These are phyloP conservation scores for Lotus japonicus DNA, from an alignment of 306 rosid species.

Conservation along the genomic window DNA sequence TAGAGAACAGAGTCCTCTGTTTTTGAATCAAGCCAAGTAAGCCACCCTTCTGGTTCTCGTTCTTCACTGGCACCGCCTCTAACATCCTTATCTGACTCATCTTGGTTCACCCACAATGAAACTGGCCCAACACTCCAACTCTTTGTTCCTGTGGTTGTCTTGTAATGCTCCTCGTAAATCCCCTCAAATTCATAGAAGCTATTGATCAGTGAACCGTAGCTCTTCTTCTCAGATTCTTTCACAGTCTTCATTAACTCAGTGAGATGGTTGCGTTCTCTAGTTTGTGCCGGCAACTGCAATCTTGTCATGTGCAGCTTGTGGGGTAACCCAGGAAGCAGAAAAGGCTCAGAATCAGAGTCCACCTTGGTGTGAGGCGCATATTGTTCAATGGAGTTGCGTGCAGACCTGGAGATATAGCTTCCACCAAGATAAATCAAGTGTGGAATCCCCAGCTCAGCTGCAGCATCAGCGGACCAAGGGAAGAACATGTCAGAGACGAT, in stretches of 20 bases:
- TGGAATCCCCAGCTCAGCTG: conserved; percentile 5
- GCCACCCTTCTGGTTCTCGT: not conserved
- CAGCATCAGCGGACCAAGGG: not conserved
- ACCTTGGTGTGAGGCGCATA: not conserved
- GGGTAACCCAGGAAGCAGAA: conserved; percentile 22
- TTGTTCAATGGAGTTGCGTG: not conserved
- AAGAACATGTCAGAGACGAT: conserved; percentile 17
- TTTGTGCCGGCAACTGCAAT: conserved; percentile 9
- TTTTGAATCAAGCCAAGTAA: conserved; percentile 10
- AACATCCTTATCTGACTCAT: conserved; percentile 6
- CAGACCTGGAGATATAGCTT: not conserved
- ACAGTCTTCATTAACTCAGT: not conserved
- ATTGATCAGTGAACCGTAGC: conserved; percentile 13
- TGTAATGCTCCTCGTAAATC: conserved; percentile 14
- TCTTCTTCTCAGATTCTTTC: conserved; percentile 13
- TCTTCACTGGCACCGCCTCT: not conserved
- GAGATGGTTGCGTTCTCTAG: not conserved
- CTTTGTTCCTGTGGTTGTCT: conserved; percentile 9
- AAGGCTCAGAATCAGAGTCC: not conserved
- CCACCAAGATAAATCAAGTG: not conserved
- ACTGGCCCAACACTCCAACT: conserved; percentile 28
- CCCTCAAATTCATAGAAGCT: conserved; percentile 19
- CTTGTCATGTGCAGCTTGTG: conserved; percentile 16
- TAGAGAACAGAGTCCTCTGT: not conserved
- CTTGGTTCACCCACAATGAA: conserved; percentile 25